Conservation (phyloP, 805 yeast species). For the Kazachstania taianensis region DNA sequence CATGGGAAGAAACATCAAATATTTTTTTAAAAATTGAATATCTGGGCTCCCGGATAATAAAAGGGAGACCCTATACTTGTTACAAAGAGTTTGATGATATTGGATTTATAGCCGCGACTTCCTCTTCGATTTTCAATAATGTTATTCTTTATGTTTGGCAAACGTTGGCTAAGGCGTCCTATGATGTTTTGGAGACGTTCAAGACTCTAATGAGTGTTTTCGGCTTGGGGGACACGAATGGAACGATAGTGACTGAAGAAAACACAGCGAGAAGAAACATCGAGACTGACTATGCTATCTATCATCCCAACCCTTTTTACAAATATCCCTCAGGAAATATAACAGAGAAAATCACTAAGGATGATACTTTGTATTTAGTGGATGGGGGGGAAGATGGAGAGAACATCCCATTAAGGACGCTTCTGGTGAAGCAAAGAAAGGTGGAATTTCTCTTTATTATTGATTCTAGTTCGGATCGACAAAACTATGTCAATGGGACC, state of each 20-base stretch:
- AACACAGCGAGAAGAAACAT: neutral
- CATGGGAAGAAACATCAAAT: constrained; percentile 44
- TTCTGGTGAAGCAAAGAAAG: constrained; percentile 49
- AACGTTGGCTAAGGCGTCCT: constrained; percentile 24
- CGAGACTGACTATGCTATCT: constrained; percentile 43
- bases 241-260: neutral
- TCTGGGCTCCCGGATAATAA: constrained; percentile 39
- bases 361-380: constrained; percentile 37
- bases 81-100: constrained; percentile 45
- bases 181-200: constrained; percentile 29
- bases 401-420: constrained; percentile 58
- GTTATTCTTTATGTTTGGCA: constrained; percentile 42
- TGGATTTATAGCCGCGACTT: constrained; percentile 52
- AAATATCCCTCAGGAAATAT: constrained; percentile 14
- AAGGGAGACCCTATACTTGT: constrained; percentile 39
- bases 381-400: constrained; percentile 79
- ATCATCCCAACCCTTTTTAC: constrained; percentile 54
- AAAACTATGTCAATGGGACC: constrained; percentile 53
- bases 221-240: constrained; percentile 9
- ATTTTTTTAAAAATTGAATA: constrained; percentile 42
- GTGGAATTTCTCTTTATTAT: constrained; percentile 56
- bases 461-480: constrained; percentile 45
- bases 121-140: constrained; percentile 52
- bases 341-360: constrained; percentile 18
- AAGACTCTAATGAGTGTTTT: constrained; percentile 24